Percentiles rank a stretch among this genome's conserved stretches.
Evolutionary conservation across 2,329 filamentous ascomycete species (phyloP).

Genomic region (Aspergillus sp.): DNA sequence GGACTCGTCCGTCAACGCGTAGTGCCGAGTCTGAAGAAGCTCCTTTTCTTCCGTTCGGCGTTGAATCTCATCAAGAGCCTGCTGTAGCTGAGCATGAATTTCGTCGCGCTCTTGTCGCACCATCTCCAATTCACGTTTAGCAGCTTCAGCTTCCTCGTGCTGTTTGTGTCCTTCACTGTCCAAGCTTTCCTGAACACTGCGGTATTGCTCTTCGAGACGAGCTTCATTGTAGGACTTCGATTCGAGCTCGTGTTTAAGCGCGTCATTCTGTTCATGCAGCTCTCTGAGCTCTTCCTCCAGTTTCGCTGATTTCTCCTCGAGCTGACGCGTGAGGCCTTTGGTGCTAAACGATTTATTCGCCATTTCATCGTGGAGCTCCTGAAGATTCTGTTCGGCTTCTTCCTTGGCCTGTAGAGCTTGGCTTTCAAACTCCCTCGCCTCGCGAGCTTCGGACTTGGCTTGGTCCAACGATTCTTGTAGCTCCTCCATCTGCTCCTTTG

Average conservation of each 20-base stretch:
- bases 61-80: slow-evolving; percentile 59
- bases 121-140: slow-evolving; percentile 43
- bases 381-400: slow-evolving; percentile 54
- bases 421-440: slow-evolving; percentile 44
- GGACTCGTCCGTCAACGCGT: slow-evolving; percentile 65
- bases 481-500: slow-evolving; percentile 43
- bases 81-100: slow-evolving; percentile 48
- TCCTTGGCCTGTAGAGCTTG: slow-evolving; percentile 53
- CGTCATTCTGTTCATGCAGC: slow-evolving; percentile 45
- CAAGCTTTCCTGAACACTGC: slow-evolving; percentile 37
- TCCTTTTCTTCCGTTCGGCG: slow-evolving; percentile 62
- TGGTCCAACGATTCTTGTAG: slow-evolving; percentile 42
- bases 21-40: slow-evolving; percentile 65
- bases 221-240: slow-evolving; percentile 42
- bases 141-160: slow-evolving; percentile 44
- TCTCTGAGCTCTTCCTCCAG: slow-evolving; percentile 65
- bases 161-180: slow-evolving; percentile 36
- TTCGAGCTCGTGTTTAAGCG: slow-evolving; percentile 43
- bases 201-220: slow-evolving; percentile 52
- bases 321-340: slow-evolving; percentile 70
- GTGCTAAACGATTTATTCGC: slow-evolving; percentile 74
- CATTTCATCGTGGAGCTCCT: slow-evolving; percentile 70
- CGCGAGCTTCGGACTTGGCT: slow-evolving; percentile 33
- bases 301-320: slow-evolving; percentile 67
- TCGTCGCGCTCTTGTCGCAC: slow-evolving; percentile 44